These are phyloP conservation scores for Whalleya microplaca DNA, from an alignment of 2,329 filamentous ascomycete genomes.

Conservation along the genomic window DNA sequence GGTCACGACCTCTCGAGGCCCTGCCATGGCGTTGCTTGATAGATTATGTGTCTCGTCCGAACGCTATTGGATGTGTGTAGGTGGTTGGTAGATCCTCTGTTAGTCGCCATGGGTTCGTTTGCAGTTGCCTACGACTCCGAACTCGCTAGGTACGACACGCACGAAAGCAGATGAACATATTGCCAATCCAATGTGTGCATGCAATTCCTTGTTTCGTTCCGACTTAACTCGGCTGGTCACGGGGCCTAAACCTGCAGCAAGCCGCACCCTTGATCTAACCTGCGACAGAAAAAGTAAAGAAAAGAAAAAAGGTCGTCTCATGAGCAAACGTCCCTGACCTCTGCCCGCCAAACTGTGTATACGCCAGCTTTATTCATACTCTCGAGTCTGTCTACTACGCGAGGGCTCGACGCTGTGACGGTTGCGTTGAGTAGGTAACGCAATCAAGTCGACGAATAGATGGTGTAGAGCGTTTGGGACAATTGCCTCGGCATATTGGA, in stretches of 20 bases:
- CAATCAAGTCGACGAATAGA: neutral
- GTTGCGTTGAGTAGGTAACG: neutral
- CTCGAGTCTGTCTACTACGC: neutral
- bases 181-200: no score
- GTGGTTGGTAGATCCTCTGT: neutral
- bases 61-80: neutral
- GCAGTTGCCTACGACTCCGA: no score
- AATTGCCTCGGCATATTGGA: neutral
- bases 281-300: no score
- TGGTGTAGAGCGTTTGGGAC: neutral
- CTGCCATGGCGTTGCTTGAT: neutral
- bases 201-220: no score
- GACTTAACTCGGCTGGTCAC: no score
- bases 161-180: no score
- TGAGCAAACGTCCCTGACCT: no score
- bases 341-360: no score
- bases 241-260: no score
- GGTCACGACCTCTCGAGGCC: neutral
- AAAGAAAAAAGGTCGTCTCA: no score
- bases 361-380: neutral
- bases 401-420: neutral
- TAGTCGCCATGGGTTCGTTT: neutral
- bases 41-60: neutral
- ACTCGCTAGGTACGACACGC: no score
- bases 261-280: no score